phyloP scores from a whole-genome alignment of 2,329 filamentous ascomycete genomes.

The Bipolaris oryzae region DNA sequence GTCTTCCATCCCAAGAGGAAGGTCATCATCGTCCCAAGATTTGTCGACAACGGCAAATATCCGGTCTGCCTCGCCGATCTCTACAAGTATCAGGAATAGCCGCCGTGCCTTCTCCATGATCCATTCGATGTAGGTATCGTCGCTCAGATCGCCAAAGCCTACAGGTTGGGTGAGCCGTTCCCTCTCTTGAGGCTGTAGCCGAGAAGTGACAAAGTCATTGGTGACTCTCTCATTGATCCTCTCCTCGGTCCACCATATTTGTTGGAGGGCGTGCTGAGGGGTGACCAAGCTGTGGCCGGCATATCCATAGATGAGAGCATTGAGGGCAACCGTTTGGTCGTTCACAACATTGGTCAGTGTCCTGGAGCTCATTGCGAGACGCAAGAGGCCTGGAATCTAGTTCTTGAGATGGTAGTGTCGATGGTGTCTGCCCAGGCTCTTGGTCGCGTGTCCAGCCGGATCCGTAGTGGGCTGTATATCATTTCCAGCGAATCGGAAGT shows the following conservation, averaged over 20 bases:
- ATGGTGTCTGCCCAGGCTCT: slow-evolving; percentile 20
- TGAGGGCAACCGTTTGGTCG: slow-evolving; percentile 53
- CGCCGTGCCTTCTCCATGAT: slow-evolving; percentile 71
- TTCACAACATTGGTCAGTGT: slow-evolving; percentile 51
- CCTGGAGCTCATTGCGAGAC: slow-evolving; percentile 44
- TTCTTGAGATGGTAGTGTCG: slow-evolving; percentile 19
- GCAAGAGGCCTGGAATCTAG: slow-evolving; percentile 5
- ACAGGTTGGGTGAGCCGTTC: slow-evolving; percentile 67
- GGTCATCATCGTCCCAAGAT: slow-evolving; percentile 77
- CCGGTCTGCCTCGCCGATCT: slow-evolving; percentile 72
- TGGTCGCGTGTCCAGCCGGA: slow-evolving; percentile 25
- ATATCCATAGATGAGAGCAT: slow-evolving; percentile 58
- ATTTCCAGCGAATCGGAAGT: slow-evolving; percentile 28
- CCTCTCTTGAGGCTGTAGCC: slow-evolving; percentile 68
- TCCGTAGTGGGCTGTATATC: slow-evolving; percentile 29
- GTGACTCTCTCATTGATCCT: slow-evolving; percentile 73
- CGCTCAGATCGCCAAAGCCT: slow-evolving; percentile 71
- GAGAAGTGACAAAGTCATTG: slow-evolving; percentile 67
- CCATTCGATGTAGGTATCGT: slow-evolving; percentile 80
- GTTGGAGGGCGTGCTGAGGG: slow-evolving; percentile 56
- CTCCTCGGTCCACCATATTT: slow-evolving; percentile 73
- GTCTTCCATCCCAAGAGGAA: slow-evolving; percentile 71
- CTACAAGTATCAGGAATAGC: slow-evolving; percentile 73
- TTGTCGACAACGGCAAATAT: slow-evolving; percentile 78
- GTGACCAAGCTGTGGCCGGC: slow-evolving; percentile 58